phyloP scores from a whole-genome alignment of 106 monocot species.

The Vanilla planifolia region DNA sequence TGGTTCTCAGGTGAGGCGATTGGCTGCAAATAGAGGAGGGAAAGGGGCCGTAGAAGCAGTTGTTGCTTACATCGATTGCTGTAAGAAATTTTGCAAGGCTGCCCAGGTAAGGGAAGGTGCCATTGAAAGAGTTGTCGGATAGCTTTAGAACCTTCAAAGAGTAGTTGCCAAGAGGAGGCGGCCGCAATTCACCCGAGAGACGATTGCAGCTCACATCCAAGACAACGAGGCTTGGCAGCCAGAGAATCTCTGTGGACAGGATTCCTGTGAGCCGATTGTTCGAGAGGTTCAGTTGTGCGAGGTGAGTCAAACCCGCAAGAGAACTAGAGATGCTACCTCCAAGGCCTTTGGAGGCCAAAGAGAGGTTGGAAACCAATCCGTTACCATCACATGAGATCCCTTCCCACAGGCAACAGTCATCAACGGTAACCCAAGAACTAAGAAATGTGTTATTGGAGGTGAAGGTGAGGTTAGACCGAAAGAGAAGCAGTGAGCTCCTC shows the following conservation, averaged over 20 bases:
- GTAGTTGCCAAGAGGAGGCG: neutral
- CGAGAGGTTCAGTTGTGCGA: neutral
- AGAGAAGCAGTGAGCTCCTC: neutral
- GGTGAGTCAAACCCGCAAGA: neutral
- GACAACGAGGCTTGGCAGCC: neutral
- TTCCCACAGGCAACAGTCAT: slow-evolving; percentile 4
- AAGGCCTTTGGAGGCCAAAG: slow-evolving; percentile 1
- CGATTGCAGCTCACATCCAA: slow-evolving; percentile 10
- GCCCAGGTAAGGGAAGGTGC: neutral
- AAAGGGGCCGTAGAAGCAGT: slow-evolving; percentile 6
- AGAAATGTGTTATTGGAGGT: neutral
- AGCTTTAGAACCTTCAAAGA: slow-evolving; percentile 9
- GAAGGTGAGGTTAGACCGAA: slow-evolving; percentile 7
- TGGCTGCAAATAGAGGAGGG: slow-evolving; percentile 4
- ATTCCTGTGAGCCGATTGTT: neutral
- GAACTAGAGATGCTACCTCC: neutral
- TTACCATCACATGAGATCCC: slow-evolving; percentile 3
- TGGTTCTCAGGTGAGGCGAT: neutral
- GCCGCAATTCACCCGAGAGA: neutral
- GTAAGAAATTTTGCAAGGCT: neutral
- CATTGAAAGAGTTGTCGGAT: slow-evolving; percentile 2
- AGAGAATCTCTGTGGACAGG: neutral
- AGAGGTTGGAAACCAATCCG: neutral
- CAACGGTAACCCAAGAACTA: neutral
- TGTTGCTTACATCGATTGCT: slow-evolving; percentile 6